phyloP scores from a whole-genome alignment of 768 basidiomycete species.

The Pholiota molesta region DNA sequence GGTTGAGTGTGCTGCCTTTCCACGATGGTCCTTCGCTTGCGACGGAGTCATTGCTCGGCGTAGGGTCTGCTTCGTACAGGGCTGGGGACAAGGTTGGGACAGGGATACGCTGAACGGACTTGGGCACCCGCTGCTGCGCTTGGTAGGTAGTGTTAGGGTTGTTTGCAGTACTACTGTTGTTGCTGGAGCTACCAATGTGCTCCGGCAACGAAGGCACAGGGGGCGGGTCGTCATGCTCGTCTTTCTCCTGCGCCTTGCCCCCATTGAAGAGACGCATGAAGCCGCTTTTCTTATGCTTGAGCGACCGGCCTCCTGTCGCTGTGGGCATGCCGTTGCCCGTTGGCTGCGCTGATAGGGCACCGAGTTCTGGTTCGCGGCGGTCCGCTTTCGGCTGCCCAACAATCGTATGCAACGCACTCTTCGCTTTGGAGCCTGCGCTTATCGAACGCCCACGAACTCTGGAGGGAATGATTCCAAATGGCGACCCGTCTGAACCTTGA shows the following conservation, averaged over 20 bases:
- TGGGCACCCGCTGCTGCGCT: slow-evolving; percentile 31
- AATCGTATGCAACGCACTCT: slow-evolving; percentile 46
- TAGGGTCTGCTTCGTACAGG: slow-evolving; percentile 27
- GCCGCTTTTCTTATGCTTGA: slow-evolving; percentile 81
- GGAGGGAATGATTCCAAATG: slow-evolving; percentile 13
- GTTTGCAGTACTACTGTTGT: not conserved
- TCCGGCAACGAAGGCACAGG: slow-evolving; percentile 59
- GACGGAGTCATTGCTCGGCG: slow-evolving; percentile 13
- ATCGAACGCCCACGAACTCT: slow-evolving; percentile 57
- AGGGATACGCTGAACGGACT: slow-evolving; percentile 40
- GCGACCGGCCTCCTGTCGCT: slow-evolving; percentile 36
- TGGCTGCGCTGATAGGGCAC: slow-evolving; percentile 21
- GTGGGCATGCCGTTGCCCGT: slow-evolving; percentile 21
- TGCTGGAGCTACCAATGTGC: slow-evolving; percentile 2
- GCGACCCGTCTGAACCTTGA: slow-evolving; percentile 12
- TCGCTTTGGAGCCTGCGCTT: slow-evolving; percentile 61
- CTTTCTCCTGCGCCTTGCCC: slow-evolving; percentile 49
- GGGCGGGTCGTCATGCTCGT: slow-evolving; percentile 48
- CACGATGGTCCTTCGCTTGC: slow-evolving; percentile 9
- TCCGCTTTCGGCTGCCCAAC: slow-evolving; percentile 45
- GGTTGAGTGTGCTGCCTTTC: slow-evolving; percentile 6
- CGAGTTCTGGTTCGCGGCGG: slow-evolving; percentile 42
- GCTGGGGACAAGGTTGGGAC: slow-evolving; percentile 44
- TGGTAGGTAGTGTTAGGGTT: too few species aligned
- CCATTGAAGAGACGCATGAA: slow-evolving; percentile 79